Evolutionary conservation across 1,284 basidiomycete genomes (phyloP).

Genomic region (Ceratobasidium sp.): DNA sequence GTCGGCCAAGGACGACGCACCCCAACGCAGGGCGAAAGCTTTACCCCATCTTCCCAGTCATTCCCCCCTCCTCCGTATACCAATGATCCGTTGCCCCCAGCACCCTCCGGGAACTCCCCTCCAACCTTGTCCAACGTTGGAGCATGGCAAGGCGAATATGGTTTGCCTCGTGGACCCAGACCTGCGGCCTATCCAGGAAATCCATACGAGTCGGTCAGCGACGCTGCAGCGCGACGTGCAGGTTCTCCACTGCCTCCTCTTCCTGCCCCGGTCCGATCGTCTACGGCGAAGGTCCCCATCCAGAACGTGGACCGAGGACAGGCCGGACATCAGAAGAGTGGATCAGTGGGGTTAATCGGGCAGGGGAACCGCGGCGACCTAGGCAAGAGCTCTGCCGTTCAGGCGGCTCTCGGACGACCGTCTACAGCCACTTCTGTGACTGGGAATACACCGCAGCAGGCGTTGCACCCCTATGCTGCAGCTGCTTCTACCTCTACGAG

Average conservation of each 20-base stretch:
- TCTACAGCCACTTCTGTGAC: slow-evolving; percentile 19
- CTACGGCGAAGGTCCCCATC: slow-evolving; percentile 20
- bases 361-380: slow-evolving; percentile 11
- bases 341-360: slow-evolving; percentile 30
- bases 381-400: slow-evolving; percentile 1
- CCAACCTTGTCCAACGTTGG: slow-evolving; percentile 46
- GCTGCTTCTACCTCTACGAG: slow-evolving; percentile 31
- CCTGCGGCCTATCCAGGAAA: slow-evolving; percentile 58
- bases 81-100: slow-evolving; percentile 61
- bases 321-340: slow-evolving; percentile 23
- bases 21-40: slow-evolving; percentile 55
- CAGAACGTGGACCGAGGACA: slow-evolving; percentile 10
- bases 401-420: slow-evolving; percentile 6
- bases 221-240: slow-evolving; percentile 29
- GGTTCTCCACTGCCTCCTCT: slow-evolving; percentile 26
- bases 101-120: slow-evolving; percentile 46
- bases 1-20: slow-evolving; percentile 58
- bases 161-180: slow-evolving; percentile 66
- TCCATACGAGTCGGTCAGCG: slow-evolving; percentile 46
- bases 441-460: slow-evolving; percentile 9
- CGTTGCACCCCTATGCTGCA: slow-evolving; percentile 33
- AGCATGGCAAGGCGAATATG: slow-evolving; percentile 60
- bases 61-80: slow-evolving; percentile 59
- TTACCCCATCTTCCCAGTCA: slow-evolving; percentile 48
- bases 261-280: slow-evolving; percentile 20